Conservation (phyloP, 148 eudicot species). For the Nepenthes gracilis region DNA sequence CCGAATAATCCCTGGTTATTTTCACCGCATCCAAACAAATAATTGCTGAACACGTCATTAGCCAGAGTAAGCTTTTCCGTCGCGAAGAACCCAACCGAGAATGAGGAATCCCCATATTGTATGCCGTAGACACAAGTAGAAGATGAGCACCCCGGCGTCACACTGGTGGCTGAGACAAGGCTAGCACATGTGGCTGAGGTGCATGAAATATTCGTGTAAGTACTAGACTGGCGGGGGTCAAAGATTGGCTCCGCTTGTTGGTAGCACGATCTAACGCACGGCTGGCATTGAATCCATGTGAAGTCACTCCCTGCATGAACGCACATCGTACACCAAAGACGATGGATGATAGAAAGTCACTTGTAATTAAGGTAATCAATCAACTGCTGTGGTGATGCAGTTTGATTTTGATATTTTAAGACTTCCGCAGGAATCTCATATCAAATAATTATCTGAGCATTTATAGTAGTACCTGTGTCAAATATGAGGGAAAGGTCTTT, state of each 20-base stretch:
- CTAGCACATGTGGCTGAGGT: constrained; percentile 31
- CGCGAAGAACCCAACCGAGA: constrained; percentile 46
- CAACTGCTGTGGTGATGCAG: no score
- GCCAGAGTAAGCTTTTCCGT: constrained; percentile 35
- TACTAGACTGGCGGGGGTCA: constrained; percentile 34
- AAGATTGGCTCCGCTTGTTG: constrained; percentile 43
- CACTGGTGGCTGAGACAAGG: constrained; percentile 40
- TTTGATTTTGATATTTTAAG: no score
- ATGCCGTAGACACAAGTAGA: constrained; percentile 50
- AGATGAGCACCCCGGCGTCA: constrained; percentile 31
- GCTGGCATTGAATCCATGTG: constrained; percentile 55
- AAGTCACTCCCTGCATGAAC: constrained; percentile 24
- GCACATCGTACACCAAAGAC: no score
- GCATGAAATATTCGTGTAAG: constrained; percentile 53
- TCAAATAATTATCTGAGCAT: no score
- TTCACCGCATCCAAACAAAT: constrained; percentile 61
- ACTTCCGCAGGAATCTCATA: no score
- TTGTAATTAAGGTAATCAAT: no score
- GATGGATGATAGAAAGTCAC: no score
- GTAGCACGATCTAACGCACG: constrained; percentile 47
- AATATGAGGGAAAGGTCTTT: constrained; percentile 52
- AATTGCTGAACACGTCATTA: constrained; percentile 24
- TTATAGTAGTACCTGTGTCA: constrained; percentile 38
- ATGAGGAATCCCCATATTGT: constrained; percentile 60
- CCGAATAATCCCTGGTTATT: constrained; percentile 51